A percentile compares a stretch with the other conserved stretches of the same genome.
Evolutionary conservation across 2,329 filamentous ascomycete genomes (phyloP).

Genomic region (Ceratocystis destructans): DNA sequence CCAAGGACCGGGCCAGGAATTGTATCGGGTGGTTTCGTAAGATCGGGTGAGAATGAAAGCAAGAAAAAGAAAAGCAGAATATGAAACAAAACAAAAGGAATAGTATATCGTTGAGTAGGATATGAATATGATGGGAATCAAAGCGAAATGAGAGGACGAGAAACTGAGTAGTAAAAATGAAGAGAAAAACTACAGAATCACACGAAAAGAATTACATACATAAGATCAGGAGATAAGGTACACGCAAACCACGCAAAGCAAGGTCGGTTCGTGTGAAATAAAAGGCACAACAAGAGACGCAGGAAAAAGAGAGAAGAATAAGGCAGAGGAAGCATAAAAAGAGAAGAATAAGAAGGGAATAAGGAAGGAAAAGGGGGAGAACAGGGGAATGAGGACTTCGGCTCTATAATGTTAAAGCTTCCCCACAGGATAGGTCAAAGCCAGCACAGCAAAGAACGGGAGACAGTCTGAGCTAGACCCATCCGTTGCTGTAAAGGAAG

Average conservation of each 20-base stretch:
- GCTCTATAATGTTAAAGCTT: not conserved
- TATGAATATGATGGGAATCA: not conserved
- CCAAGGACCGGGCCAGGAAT: not conserved
- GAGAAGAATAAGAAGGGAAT: constrained; percentile 5
- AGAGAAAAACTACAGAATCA: not conserved
- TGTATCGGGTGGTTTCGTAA: not conserved
- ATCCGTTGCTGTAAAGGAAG: too few species aligned
- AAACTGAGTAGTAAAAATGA: not conserved
- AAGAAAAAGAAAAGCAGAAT: not conserved
- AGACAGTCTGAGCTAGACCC: not conserved
- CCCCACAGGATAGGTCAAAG: not conserved
- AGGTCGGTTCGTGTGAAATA: not conserved
- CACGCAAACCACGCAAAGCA: constrained; percentile 1
- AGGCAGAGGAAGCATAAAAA: not conserved
- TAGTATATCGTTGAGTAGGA: not conserved
- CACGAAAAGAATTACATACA: not conserved
- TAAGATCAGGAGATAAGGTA: not conserved
- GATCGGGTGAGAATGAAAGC: not conserved
- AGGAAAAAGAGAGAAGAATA: constrained; percentile 3
- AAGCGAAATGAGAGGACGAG: constrained; percentile 10
- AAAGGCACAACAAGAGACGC: not conserved
- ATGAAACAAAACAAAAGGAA: constrained; percentile 7
- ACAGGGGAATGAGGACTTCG: not conserved
- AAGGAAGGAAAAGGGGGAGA: constrained; percentile 3
- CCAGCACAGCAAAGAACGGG: not conserved